Base-by-base conservation (phyloP, 352 stramenopile genomes). In the Plasmopara halstedii region DNA sequence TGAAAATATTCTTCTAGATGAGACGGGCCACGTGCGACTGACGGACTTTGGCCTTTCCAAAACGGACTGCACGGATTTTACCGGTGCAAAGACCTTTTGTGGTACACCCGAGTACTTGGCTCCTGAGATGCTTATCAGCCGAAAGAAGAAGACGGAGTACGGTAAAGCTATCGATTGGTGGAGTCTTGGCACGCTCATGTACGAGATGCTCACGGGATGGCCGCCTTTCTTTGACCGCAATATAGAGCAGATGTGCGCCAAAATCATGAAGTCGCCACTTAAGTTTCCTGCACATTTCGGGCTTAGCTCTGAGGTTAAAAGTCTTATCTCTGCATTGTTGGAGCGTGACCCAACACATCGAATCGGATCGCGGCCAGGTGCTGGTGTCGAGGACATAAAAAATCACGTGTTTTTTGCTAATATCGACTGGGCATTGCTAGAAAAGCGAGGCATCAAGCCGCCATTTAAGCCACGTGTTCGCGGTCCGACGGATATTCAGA, bases 11-110 rank as follows among this genome's bases (percentile, higher is more conserved):
- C 60, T 97, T 57, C 54, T 97, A 42, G 91, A 97, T 53, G 83
- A 88, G 22, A 66, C 86, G 32, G 90, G 91, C 2, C 91, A 97
- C 57, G 67, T 97, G 22, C 74, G 82, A 2, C 70, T 97, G n/a
- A 96, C 88, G 13, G 88, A 97, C 49, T 97, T 97, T 62, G 91
- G 91, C 8, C 68, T 98, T 8, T 95, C 86, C 10, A 97, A 97
- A 67, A 83, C 83, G 6, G 69, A 85, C 22, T 87, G 80, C 34
- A 82, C 62, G 0, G 75, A 89, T 22, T 86, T 90, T 40, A 61
- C 48, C 11, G 85, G 84, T 5, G 86, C 86, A 13, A 88, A 77
- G 40, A 95, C 83, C 1, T 95, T 95, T 53, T 95, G 84, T 48
- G 83, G 83, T 23, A 95, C 84, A 7, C 83, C 81, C 2, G 83